A percentile compares a stretch with the other conserved stretches of the same genome.
These are phyloP conservation scores for Gossypium ekmanianum DNA, from an alignment of 345 rosid genomes.

Conservation along the genomic window DNA sequence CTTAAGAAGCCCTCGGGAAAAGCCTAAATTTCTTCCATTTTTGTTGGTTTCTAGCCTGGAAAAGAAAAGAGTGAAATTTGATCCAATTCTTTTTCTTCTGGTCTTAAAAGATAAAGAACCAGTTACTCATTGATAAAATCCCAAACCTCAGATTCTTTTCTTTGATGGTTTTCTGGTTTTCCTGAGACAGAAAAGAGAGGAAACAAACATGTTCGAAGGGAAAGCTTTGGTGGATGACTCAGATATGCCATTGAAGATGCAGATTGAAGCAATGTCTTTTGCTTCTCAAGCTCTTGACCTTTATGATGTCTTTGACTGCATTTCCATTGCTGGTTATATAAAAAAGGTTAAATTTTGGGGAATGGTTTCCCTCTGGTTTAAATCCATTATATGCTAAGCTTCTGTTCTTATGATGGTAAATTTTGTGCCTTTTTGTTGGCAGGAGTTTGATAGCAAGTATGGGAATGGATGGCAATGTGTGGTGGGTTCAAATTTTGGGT, in stretches of 20 bases:
- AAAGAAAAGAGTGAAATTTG: slow-evolving; percentile 10
- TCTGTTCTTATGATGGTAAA: neutral
- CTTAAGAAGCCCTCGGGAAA: neutral
- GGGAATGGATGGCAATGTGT: slow-evolving; percentile 85
- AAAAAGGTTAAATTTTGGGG: slow-evolving; percentile 43
- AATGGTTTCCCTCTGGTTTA: too few species aligned
- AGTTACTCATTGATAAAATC: neutral
- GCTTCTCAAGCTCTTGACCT: slow-evolving; percentile 82
- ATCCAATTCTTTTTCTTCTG: slow-evolving; percentile 16
- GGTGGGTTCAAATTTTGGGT: slow-evolving; percentile 72
- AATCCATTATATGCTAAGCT: neutral
- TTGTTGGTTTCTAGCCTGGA: slow-evolving; percentile 16
- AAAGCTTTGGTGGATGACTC: slow-evolving; percentile 76
- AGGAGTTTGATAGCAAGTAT: slow-evolving; percentile 63
- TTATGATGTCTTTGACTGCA: slow-evolving; percentile 62
- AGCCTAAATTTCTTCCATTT: slow-evolving; percentile 4
- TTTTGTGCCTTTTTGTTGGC: slow-evolving; percentile 1
- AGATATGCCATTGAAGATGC: slow-evolving; percentile 94
- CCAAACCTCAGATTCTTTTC: neutral
- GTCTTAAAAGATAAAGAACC: slow-evolving; percentile 23
- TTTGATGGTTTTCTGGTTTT: neutral
- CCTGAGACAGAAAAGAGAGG: too few species aligned
- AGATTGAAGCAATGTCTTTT: slow-evolving; percentile 70
- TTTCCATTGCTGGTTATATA: slow-evolving; percentile 60
- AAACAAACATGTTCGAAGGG: slow-evolving; percentile 58